A percentile compares a stretch with the other conserved stretches of the same genome.
phyloP scores from a whole-genome alignment of 192 early-diverging fungal genomes.

The Paraglomus brasilianum region DNA sequence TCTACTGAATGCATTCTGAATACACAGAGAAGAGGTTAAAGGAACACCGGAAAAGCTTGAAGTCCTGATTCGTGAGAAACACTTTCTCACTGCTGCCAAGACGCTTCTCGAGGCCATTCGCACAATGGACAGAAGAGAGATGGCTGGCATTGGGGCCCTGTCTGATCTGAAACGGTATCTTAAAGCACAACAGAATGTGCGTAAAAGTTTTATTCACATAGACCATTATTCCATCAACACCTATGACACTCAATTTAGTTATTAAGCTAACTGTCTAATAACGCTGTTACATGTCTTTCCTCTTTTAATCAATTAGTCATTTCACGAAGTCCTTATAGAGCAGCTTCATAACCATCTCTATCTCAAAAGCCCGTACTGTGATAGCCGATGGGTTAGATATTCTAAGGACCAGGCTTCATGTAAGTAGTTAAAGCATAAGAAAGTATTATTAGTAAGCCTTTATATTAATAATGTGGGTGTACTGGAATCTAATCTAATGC shows the following conservation, averaged over 20 bases:
- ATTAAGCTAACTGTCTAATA: background rate
- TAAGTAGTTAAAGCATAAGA: slow-evolving; percentile 29
- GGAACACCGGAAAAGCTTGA: slow-evolving; percentile 65
- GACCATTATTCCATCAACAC: background rate
- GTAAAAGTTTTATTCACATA: background rate
- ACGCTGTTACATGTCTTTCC: background rate
- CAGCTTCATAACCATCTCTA: slow-evolving; percentile 79
- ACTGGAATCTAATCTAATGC: background rate
- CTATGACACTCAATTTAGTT: background rate
- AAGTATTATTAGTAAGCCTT: background rate
- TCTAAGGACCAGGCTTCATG: slow-evolving; percentile 52
- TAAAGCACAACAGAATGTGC: slow-evolving; percentile 53
- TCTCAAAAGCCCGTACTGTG: slow-evolving; percentile 75
- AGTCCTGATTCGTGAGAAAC: slow-evolving; percentile 58
- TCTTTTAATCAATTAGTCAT: slow-evolving; percentile 36
- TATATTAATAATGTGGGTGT: background rate
- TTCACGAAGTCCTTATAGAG: slow-evolving; percentile 66
- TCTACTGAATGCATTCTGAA: background rate
- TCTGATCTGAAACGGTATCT: slow-evolving; percentile 65
- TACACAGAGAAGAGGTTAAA: slow-evolving; percentile 61
- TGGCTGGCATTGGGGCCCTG: slow-evolving; percentile 68
- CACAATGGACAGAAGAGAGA: slow-evolving; percentile 60
- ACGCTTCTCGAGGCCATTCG: slow-evolving; percentile 63
- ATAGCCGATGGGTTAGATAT: slow-evolving; percentile 59
- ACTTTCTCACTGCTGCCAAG: slow-evolving; percentile 66